Conservation (phyloP, 1,284 basidiomycete genomes). For the Leccinum cinnamomeum region DNA sequence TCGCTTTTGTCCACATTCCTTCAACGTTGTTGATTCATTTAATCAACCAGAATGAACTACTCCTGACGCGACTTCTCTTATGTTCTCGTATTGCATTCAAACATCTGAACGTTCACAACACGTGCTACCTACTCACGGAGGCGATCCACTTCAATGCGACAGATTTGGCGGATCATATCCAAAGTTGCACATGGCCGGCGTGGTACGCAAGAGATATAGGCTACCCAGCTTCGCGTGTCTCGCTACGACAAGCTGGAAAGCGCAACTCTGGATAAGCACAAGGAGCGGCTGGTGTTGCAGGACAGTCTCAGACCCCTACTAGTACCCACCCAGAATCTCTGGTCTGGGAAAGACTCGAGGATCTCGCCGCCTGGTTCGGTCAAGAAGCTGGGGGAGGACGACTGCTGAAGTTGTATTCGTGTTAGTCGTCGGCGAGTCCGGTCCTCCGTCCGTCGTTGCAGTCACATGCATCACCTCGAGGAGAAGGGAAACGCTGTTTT, state of each 20-base stretch:
- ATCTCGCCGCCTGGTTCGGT: conserved; percentile 27
- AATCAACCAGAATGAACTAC: conserved; percentile 73
- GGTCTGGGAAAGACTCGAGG: conserved; percentile 21
- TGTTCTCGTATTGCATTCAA: conserved; percentile 77
- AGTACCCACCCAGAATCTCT: conserved; percentile 42
- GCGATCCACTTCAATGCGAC: conserved; percentile 78
- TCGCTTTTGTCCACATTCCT: neutral
- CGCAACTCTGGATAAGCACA: conserved; percentile 63
- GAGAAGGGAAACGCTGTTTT: no score
- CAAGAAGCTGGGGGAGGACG: conserved; percentile 28
- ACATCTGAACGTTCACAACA: conserved; percentile 76
- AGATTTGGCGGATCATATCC: conserved; percentile 71
- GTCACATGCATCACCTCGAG: no score
- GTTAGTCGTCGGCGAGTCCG: conserved; percentile 16
- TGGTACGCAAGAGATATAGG: conserved; percentile 74
- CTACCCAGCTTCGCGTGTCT: conserved; percentile 64
- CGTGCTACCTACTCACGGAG: conserved; percentile 79
- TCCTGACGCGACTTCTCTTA: conserved; percentile 83
- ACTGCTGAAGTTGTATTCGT: conserved; percentile 3
- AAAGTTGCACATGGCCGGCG: conserved; percentile 67
- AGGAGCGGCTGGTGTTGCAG: conserved; percentile 76
- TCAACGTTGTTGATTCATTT: conserved; percentile 10
- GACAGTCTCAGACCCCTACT: conserved; percentile 80
- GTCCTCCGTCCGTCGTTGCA: no score
- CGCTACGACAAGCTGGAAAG: conserved; percentile 59